Base-by-base conservation (phyloP, 1,284 basidiomycete genomes). In the Tranzscheliella williamsii region DNA sequence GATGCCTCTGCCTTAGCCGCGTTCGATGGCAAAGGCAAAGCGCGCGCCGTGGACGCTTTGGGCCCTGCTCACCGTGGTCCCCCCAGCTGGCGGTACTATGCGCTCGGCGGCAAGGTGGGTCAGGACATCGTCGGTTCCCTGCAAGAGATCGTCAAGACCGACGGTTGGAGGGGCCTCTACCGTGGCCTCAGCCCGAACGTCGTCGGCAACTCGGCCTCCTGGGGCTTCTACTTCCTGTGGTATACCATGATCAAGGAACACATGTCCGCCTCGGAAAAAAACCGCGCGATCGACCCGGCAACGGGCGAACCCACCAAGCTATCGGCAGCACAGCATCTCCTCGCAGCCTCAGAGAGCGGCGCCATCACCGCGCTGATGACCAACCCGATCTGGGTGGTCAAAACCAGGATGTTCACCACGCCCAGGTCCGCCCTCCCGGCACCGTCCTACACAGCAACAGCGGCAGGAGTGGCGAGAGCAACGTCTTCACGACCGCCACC, bases 171-270 rank as follows among this genome's bases (percentile, higher is more conserved):
- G 60, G 94, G 93, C 0, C 81, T 98, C 39, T 97, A 97, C 79
- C 84, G 94, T 51, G 94, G 94, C 11, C 81, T 98, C 22, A 84
- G 86, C 3, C 86, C 93, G 2, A 99, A 98, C 75, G 84, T 97
- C 34, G 89, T 90, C 0, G 94, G 95, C 16, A 97, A 97, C 70
- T 91, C 93, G n/a, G 86, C 88, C 5, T 93, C 90, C 69, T 98
- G 94, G 94, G 94, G 95, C 0, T 80, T 96, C 24, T 98, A 99
- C 79, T 98, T 98, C 80, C 83, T 96, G 56, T 95, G 95, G 94
- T 97, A 98, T 76, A 93, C 95, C 67, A 89, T 90, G 85, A 84
- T 97, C 69, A 97, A 97, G 81, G 87, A 73, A 15, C 52, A 72
- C 52, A 78, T 78, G 69, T 65, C 35, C 12, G 21, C 21, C 11